A percentile compares a stretch with the other conserved stretches of the same genome.
Conservation (phyloP, 768 basidiomycete genomes). For the Hebeloma cylindrosporum region DNA sequence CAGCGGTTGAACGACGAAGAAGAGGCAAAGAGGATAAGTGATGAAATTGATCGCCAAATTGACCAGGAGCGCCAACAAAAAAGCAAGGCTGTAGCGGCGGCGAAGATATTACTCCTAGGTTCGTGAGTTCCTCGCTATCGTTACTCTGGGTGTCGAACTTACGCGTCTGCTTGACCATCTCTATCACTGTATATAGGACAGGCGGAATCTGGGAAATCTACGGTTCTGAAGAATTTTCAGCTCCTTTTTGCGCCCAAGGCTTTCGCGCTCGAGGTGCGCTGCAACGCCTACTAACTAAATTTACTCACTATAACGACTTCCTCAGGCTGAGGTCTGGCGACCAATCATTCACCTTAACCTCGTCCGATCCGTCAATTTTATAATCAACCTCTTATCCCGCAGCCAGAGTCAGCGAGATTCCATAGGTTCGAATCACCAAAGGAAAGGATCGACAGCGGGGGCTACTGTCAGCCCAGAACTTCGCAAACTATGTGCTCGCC, state of each 20-base stretch:
- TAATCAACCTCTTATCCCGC: constrained; percentile 30
- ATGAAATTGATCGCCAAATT: constrained; percentile 55
- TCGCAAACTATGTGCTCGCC: constrained; percentile 46
- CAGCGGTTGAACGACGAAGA: constrained; percentile 42
- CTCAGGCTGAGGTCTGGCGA: constrained; percentile 54
- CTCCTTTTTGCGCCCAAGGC: constrained; percentile 59
- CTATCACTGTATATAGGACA: constrained; percentile 42
- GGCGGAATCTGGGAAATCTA: constrained; percentile 69
- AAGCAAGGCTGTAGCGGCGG: constrained; percentile 37
- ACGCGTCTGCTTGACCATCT: neutral
- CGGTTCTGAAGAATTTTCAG: constrained; percentile 66
- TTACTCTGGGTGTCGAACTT: neutral
- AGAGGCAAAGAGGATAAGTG: constrained; percentile 52
- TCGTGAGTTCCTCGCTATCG: no score
- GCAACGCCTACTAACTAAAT: neutral
- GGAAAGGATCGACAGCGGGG: constrained; percentile 19
- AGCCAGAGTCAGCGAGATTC: constrained; percentile 19
- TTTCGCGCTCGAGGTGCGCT: constrained; percentile 51
- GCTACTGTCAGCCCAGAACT: constrained; percentile 34
- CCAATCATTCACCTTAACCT: constrained; percentile 70
- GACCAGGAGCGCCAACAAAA: constrained; percentile 43
- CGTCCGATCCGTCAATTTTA: constrained; percentile 50
- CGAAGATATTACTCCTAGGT: constrained; percentile 62
- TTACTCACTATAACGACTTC: neutral
- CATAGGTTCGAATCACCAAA: constrained; percentile 15